Conservation (phyloP, 768 basidiomycete species). For the Sporobolomyces pararoseus region DNA sequence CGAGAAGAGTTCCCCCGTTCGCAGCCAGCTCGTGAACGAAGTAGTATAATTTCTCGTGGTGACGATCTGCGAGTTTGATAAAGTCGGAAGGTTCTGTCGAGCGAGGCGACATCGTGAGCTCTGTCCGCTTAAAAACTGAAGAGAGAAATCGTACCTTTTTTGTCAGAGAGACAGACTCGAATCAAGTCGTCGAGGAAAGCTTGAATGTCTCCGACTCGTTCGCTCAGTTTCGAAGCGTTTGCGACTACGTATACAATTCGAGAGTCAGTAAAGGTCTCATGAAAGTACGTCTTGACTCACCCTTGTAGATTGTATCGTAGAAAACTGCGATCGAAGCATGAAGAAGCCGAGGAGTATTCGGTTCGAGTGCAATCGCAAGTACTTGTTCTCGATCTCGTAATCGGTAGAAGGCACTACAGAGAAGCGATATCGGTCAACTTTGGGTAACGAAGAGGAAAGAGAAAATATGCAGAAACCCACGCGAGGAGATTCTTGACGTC, state of each 20-base stretch:
- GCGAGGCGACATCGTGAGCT: no score
- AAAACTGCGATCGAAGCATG: conserved; percentile 32
- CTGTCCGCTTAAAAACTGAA: not conserved
- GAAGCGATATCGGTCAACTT: not conserved
- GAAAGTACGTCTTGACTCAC: not conserved
- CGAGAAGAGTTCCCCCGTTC: conserved; percentile 20
- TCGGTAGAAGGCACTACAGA: conserved; percentile 32
- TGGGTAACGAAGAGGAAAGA: not conserved
- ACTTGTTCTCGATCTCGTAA: conserved; percentile 39
- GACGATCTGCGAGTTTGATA: conserved; percentile 31
- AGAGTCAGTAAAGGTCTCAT: not conserved
- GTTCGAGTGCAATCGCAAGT: conserved; percentile 28
- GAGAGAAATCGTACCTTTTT: conserved; percentile 10
- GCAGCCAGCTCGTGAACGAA: conserved; percentile 35
- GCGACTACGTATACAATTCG: conserved; percentile 12
- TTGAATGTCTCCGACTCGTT: conserved; percentile 36
- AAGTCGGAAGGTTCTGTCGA: conserved; percentile 25
- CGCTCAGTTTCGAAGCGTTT: conserved; percentile 28
- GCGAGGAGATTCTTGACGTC: conserved; percentile 34
- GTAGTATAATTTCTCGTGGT: conserved; percentile 38
- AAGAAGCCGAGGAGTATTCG: conserved; percentile 25
- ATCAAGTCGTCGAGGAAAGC: conserved; percentile 38
- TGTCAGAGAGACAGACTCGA: not conserved
- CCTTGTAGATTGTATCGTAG: conserved; percentile 36
- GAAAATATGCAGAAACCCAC: conserved; percentile 21